Evolutionary conservation across 305 asterid genomes (phyloP).

Genomic region (Euphrasia arctica): DNA sequence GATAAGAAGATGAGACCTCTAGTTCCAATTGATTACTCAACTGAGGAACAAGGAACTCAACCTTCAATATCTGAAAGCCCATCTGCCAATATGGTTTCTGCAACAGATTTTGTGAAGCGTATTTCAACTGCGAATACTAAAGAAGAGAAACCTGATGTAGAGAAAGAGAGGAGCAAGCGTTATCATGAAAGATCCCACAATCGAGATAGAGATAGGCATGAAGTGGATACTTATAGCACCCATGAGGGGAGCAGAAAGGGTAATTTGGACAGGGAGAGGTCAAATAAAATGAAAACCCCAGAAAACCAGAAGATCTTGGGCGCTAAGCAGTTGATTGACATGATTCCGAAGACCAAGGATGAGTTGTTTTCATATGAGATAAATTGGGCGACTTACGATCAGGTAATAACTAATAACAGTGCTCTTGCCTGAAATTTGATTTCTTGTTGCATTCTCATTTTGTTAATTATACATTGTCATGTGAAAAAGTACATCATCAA

Average conservation of each 20-base stretch:
- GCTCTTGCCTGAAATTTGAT: constrained; percentile 21
- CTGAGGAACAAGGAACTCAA: constrained; percentile 57
- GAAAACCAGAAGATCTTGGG: constrained; percentile 87
- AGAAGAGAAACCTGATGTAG: constrained; percentile 68
- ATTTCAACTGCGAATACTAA: constrained; percentile 53
- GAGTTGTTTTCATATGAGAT: constrained; percentile 89
- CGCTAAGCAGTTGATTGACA: constrained; percentile 97
- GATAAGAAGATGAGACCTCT: constrained; percentile 98
- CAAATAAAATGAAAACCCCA: constrained; percentile 51
- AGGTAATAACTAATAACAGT: constrained; percentile 46
- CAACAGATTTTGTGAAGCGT: constrained; percentile 67
- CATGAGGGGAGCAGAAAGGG: constrained; percentile 68
- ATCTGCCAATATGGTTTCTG: constrained; percentile 52
- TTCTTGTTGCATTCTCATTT: constrained; percentile 9
- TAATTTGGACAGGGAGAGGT: constrained; percentile 53
- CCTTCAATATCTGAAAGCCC: constrained; percentile 54
- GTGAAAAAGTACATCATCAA: neutral
- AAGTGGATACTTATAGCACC: constrained; percentile 45
- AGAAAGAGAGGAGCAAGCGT: constrained; percentile 60
- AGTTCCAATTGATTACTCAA: constrained; percentile 94
- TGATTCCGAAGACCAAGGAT: constrained; percentile 95
- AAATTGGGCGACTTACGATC: constrained; percentile 81
- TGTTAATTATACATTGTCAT: neutral
- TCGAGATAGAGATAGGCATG: constrained; percentile 69
- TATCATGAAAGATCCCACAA: constrained; percentile 74